A percentile compares a stretch with the other conserved stretches of the same genome.
These are phyloP conservation scores for Penstemon davidsonii DNA, from an alignment of 257 asterid genomes.

Conservation along the genomic window DNA sequence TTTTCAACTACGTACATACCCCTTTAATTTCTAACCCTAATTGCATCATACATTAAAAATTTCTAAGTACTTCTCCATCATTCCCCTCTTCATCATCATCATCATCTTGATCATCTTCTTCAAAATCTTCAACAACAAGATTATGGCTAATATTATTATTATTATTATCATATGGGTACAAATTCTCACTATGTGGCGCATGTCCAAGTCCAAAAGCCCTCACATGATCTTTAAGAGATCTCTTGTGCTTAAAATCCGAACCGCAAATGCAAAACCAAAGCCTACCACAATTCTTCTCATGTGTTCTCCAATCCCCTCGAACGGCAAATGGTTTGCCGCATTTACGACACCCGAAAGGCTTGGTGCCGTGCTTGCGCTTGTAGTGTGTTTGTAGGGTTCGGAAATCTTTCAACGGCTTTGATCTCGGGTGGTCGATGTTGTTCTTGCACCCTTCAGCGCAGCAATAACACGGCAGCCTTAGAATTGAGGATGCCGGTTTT, in stretches of 20 bases:
- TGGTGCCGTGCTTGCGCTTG: conserved; percentile 79
- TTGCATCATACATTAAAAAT: background rate
- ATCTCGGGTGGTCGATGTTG: conserved; percentile 74
- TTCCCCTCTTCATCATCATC: conserved; percentile 23
- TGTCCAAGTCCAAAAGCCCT: conserved; percentile 77
- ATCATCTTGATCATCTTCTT: conserved; percentile 33
- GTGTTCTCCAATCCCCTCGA: conserved; percentile 92
- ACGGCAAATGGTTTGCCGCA: conserved; percentile 82
- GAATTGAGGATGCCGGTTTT: conserved; percentile 60
- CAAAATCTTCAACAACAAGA: conserved; percentile 14
- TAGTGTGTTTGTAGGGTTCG: conserved; percentile 90
- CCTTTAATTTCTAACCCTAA: background rate
- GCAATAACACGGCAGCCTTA: conserved; percentile 79
- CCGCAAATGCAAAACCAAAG: conserved; percentile 88
- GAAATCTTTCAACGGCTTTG: conserved; percentile 84
- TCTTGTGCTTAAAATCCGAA: conserved; percentile 86
- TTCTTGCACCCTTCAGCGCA: conserved; percentile 92
- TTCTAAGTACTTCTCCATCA: conserved; percentile 3
- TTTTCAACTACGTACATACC: background rate
- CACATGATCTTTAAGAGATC: conserved; percentile 85
- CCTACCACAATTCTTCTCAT: conserved; percentile 87
- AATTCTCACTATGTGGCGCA: conserved; percentile 61
- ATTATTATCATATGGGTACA: conserved; percentile 29
- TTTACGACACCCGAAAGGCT: conserved; percentile 70
- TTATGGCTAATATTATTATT: background rate